Base-by-base conservation (phyloP, 192 early-diverging fungal genomes). In the Entomortierella chlamydospora region DNA sequence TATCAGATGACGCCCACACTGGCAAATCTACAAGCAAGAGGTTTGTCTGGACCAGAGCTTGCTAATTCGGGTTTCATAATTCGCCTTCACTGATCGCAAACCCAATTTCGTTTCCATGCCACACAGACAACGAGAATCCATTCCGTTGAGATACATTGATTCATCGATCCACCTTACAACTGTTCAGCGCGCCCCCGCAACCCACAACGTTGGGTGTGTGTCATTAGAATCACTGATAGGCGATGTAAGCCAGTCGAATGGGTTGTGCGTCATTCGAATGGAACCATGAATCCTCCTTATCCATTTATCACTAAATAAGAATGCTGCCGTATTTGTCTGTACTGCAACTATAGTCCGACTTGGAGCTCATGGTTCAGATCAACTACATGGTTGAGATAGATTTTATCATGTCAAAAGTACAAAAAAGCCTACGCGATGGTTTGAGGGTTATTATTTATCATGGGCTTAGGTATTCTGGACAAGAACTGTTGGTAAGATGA, bases 291-390 rank as follows among this genome's bases (percentile, higher is more conserved):
- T n/a, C n/a, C n/a, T n/a, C n/a, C n/a, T n/a, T n/a, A n/a, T 22
- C 33, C 45, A 0, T 37, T 50, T 15, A 0, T 55, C 12, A 56
- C 9, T 20, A 18, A 12, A 42, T 55, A 6, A 7, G 37, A 18
- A 12, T 22, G 15, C 20, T 50, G 8, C 4, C 4, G 34, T 37
- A 10, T 10, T 10, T 37, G 10, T 37, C 4, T 7, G 10, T 37
- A 69, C 15, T 33, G 11, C 23, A 29, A 37, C 29, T 29, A n/a
- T 61, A 73, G 71, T 51, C 56, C 0, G 55, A 78, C 25, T 42
- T 78, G 28, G 74, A 78, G 45, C 23, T 78, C 28, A 69, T 78
- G 74, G 74, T 70, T 4, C 74, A 78, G 39, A 78, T 78, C 30
- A 78, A 78, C 41, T 78, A 58, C 37, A 78, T 78, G 74, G 54